A percentile compares a stretch with the other conserved stretches of the same genome.
phyloP scores from a whole-genome alignment of 257 asterid species.

The Oldenlandia corymbosa region DNA sequence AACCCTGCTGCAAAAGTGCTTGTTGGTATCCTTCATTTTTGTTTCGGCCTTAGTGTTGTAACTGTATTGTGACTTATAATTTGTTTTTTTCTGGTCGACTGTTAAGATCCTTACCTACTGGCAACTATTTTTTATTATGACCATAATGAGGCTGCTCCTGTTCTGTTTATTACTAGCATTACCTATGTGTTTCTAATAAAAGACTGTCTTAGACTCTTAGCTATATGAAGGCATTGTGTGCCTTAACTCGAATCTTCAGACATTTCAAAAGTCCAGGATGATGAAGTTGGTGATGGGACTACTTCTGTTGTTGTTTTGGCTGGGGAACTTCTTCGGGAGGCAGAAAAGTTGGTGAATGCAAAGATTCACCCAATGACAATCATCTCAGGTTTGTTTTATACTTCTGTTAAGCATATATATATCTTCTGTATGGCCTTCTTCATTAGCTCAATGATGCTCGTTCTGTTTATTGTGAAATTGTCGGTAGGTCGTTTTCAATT shows the following conservation, averaged over 20 bases:
- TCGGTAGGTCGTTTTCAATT: too few species aligned
- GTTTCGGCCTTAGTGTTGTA: not conserved
- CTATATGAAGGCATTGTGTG: not conserved
- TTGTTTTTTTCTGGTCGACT: not conserved
- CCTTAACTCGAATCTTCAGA: slow-evolving; percentile 44
- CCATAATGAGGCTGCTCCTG: not conserved
- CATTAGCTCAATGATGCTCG: not conserved
- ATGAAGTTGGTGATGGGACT: slow-evolving; percentile 99
- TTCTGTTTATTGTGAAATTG: too few species aligned
- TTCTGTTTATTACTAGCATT: not conserved
- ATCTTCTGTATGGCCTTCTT: not conserved
- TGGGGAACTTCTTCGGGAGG: slow-evolving; percentile 96
- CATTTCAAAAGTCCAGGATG: slow-evolving; percentile 96
- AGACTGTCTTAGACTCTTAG: not conserved
- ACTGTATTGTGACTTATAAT: not conserved
- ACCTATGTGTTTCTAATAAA: not conserved
- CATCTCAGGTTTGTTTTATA: slow-evolving; percentile 50
- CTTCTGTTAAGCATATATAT: not conserved
- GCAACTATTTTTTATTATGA: not conserved
- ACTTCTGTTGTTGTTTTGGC: slow-evolving; percentile 97
- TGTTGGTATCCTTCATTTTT: slow-evolving; percentile 72
- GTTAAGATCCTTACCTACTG: not conserved
- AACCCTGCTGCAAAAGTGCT: slow-evolving; percentile 99
- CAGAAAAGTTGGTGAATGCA: slow-evolving; percentile 83
- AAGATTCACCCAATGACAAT: slow-evolving; percentile 96